phyloP scores from a whole-genome alignment of 1,139 yeast genomes.

The Pneumocystis oryctolagi region DNA sequence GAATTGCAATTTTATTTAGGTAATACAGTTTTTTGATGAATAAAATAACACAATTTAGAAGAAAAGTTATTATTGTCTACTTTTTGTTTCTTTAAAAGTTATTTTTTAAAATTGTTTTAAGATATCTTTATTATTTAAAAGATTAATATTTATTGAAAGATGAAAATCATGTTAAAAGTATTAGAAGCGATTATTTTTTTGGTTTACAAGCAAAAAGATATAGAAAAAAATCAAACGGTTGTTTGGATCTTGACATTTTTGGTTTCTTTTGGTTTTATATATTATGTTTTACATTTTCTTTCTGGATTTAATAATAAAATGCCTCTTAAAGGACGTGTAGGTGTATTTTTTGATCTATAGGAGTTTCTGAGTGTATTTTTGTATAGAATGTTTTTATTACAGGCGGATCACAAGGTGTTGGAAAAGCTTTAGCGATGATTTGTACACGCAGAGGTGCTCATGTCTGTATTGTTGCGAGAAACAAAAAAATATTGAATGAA shows the following conservation, averaged over 20 bases:
- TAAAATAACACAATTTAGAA: background rate
- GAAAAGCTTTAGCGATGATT: constrained; percentile 58
- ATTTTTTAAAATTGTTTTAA: too few relatives aligned
- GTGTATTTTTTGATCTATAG: background rate
- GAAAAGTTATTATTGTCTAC: background rate
- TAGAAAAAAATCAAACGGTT: background rate
- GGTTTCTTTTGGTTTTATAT: background rate
- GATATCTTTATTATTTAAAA: too few relatives aligned
- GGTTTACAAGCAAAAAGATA: background rate
- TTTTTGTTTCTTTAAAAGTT: too few relatives aligned
- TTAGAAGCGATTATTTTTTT: background rate
- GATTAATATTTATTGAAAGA: background rate
- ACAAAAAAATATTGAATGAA: constrained; percentile 38
- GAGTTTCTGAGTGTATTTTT: background rate
- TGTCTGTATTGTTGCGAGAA: constrained; percentile 65
- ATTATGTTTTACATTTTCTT: background rate
- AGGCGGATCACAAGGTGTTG: constrained; percentile 94
- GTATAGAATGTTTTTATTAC: constrained; percentile 52
- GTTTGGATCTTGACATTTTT: background rate
- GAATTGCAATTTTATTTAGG: background rate
- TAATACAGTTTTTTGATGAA: background rate
- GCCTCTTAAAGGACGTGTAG: background rate
- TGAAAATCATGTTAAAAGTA: background rate
- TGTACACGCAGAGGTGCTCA: constrained; percentile 43
- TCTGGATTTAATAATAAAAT: background rate